Percentiles rank a stretch among this genome's conserved stretches.
phyloP scores from a whole-genome alignment of 768 basidiomycete species.

The Pleurotus pulmonarius region DNA sequence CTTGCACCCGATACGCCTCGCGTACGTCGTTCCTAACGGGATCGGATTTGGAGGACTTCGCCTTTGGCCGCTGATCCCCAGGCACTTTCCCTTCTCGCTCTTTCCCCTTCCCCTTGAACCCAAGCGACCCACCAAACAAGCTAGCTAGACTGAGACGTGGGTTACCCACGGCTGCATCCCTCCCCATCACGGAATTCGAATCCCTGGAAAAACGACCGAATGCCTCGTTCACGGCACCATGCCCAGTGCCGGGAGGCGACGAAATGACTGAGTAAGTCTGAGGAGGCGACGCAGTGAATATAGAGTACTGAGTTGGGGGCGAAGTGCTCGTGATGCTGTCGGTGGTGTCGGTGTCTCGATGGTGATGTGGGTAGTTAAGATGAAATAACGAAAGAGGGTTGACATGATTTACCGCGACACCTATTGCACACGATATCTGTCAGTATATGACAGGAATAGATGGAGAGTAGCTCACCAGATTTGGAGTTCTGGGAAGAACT shows the following conservation, averaged over 20 bases:
- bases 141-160: slow-evolving; percentile 6
- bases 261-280: slow-evolving; percentile 4
- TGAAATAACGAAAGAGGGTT: neutral
- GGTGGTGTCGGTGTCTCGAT: neutral
- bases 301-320: neutral
- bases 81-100: neutral
- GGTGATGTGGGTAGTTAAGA: neutral
- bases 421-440: neutral
- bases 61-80: neutral
- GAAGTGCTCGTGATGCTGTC: neutral
- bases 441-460: neutral
- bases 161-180: neutral
- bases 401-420: neutral
- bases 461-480: neutral
- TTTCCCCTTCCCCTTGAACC: slow-evolving; percentile 3
- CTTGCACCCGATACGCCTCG: neutral
- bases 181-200: neutral
- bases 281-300: slow-evolving; percentile 4
- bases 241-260: slow-evolving; percentile 1
- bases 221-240: neutral
- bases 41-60: neutral
- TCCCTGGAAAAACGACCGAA: neutral
- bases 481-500: neutral
- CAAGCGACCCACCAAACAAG: slow-evolving; percentile 3
- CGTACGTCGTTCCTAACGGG: neutral